Evolutionary conservation across 2,329 filamentous ascomycete genomes (phyloP).

Genomic region (Eurotiales sp.): DNA sequence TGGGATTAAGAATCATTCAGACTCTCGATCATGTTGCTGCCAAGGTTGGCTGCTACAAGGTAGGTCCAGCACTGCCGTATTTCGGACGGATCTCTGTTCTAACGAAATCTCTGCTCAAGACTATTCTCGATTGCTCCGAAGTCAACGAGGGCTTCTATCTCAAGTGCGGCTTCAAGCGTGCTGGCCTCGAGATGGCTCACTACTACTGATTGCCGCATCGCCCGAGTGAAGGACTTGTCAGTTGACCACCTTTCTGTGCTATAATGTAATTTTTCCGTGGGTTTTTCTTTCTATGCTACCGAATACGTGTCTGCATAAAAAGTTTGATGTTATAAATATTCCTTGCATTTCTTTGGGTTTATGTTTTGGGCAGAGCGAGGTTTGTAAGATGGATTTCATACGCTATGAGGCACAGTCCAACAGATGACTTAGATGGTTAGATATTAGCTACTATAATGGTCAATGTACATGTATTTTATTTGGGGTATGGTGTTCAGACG

Average conservation of each 20-base stretch:
- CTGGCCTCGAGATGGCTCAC: slow-evolving; percentile 94
- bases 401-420: background rate
- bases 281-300: background rate
- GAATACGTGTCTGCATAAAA: background rate
- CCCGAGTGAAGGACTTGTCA: background rate
- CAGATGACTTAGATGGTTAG: background rate
- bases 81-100: background rate
- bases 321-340: background rate
- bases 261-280: background rate
- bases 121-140: slow-evolving; percentile 93
- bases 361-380: background rate
- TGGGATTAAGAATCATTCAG: slow-evolving; percentile 88
- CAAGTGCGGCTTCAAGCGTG: slow-evolving; percentile 92
- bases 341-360: background rate
- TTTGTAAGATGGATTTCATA: background rate
- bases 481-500: no score
- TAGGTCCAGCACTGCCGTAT: slow-evolving; percentile 26
- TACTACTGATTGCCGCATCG: slow-evolving; percentile 58
- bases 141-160: slow-evolving; percentile 96
- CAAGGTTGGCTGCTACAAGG: slow-evolving; percentile 90
- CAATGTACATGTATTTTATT: background rate
- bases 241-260: background rate
- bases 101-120: slow-evolving; percentile 47
- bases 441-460: background rate
- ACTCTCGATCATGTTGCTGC: slow-evolving; percentile 85